Conservation (phyloP, 2,329 filamentous ascomycete genomes). For the Ophiostoma ips region DNA sequence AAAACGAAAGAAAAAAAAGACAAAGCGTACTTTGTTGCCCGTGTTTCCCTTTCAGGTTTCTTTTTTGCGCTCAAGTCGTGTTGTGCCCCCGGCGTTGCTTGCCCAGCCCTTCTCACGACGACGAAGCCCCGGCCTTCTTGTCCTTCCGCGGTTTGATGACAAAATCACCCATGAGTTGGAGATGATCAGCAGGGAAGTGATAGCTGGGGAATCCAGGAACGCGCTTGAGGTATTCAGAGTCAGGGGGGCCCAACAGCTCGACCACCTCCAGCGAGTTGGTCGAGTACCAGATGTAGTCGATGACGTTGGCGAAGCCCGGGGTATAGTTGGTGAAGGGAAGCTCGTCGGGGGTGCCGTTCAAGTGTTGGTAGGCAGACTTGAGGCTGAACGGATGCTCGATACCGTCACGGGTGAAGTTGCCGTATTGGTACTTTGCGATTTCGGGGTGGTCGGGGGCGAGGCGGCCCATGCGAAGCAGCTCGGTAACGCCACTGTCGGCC, state of each 20-base stretch:
- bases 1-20: not conserved
- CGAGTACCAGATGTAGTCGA: slow-evolving; percentile 97
- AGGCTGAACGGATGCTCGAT: slow-evolving; percentile 92
- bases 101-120: not conserved
- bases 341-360: slow-evolving; percentile 71
- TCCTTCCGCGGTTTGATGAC: slow-evolving; percentile 79
- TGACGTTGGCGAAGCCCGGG: slow-evolving; percentile 77
- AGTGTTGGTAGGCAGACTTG: slow-evolving; percentile 74
- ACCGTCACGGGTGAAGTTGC: slow-evolving; percentile 81
- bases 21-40: too few species aligned
- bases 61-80: not conserved
- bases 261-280: slow-evolving; percentile 78
- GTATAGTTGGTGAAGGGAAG: slow-evolving; percentile 94
- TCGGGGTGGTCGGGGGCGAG: slow-evolving; percentile 70
- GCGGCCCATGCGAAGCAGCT: slow-evolving; percentile 69
- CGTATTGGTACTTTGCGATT: slow-evolving; percentile 69
- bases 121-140: slow-evolving; percentile 37
- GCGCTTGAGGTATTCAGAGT: slow-evolving; percentile 68
- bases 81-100: not conserved
- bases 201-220: slow-evolving; percentile 89
- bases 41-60: too few species aligned
- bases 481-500: slow-evolving; percentile 76
- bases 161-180: slow-evolving; percentile 81
- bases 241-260: slow-evolving; percentile 72
- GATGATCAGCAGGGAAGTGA: slow-evolving; percentile 87